Evolutionary conservation across 2,329 filamentous ascomycete species (phyloP).

Genomic region (Penicillium sp.): DNA sequence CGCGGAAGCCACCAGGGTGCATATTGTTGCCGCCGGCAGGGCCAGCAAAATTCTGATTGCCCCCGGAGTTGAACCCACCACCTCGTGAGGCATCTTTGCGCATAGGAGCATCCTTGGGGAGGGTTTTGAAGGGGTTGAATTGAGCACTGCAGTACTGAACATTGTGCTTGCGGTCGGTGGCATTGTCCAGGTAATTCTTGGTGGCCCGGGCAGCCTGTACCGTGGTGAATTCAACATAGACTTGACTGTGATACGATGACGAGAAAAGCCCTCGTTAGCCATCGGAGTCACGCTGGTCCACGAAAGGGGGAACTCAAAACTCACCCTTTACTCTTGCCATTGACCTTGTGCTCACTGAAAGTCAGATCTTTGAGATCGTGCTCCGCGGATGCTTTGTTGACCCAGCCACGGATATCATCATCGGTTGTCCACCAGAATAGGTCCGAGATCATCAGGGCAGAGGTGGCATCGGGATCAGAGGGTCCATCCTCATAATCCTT

Average conservation of each 20-base stretch:
- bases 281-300: not conserved
- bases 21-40: slow-evolving; percentile 41
- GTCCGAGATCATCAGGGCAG: slow-evolving; percentile 79
- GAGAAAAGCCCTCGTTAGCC: not conserved
- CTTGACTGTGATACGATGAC: slow-evolving; percentile 48
- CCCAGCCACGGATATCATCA: slow-evolving; percentile 87
- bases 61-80: slow-evolving; percentile 42
- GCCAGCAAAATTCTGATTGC: slow-evolving; percentile 39
- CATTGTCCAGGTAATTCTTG: slow-evolving; percentile 72
- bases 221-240: slow-evolving; percentile 77
- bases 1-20: slow-evolving; percentile 46
- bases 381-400: slow-evolving; percentile 71
- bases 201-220: slow-evolving; percentile 78
- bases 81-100: slow-evolving; percentile 59
- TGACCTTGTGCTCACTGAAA: slow-evolving; percentile 98
- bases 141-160: slow-evolving; percentile 70
- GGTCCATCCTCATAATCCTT: slow-evolving; percentile 54
- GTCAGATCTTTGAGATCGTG: slow-evolving; percentile 85
- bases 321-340: slow-evolving; percentile 97
- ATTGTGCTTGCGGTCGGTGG: slow-evolving; percentile 58
- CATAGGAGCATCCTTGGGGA: slow-evolving; percentile 79
- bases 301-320: slow-evolving; percentile 19
- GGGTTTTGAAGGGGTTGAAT: slow-evolving; percentile 81
- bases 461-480: slow-evolving; percentile 55
- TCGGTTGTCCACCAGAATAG: slow-evolving; percentile 96